Evolutionary conservation across 2,329 filamentous ascomycete genomes (phyloP), one percentile per base, ranked within the genome.

Genomic region (Fusarium burgessii): DNA sequence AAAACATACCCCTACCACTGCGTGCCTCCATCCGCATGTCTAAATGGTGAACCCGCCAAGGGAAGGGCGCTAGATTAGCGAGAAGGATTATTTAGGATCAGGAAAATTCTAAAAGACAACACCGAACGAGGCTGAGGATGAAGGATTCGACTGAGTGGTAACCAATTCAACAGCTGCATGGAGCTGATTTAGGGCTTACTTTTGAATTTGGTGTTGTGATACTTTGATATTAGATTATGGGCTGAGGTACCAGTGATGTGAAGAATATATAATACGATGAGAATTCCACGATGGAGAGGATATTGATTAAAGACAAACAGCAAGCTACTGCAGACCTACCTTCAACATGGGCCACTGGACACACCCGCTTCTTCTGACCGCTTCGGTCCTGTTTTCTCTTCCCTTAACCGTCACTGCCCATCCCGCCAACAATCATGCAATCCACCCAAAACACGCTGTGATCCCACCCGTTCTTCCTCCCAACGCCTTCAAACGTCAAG

Each of bases 381-480:
- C 49, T 43, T 49, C 41, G 54, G 63, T 55, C 42, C 23, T 66
- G 23, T 38, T 58, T n/a, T 66, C 59, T 23, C 52, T 64, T 5
- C 32, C 36, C 0, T 54, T 25, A 9, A 25, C 7, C 23, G 13
- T 60, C 12, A 42, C 27, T n/a, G 42, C 63, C 23, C 42, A 55
- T 29, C 63, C 63, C 4, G 17, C 58, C 23, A 61, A 17, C 41
- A 55, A 58, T 17, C 20, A 47, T 25, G 33, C 25, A 15, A 13
- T 61, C 27, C 15, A 41, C 14, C n/a, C 41, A 6, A 58, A 56
- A 29, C 20, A 33, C 10, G 23, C 4, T 9, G 5, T 1, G 5
- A 3, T 11, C 12, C 15, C 32, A 1, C 29, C 23, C 6, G 29
- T 43, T 15, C 23, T 56, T 6, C 32, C 23, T 4, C 51, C 17